Evolutionary conservation across 1,284 basidiomycete species (phyloP).

Genomic region (Apiotrichum gamsii): DNA sequence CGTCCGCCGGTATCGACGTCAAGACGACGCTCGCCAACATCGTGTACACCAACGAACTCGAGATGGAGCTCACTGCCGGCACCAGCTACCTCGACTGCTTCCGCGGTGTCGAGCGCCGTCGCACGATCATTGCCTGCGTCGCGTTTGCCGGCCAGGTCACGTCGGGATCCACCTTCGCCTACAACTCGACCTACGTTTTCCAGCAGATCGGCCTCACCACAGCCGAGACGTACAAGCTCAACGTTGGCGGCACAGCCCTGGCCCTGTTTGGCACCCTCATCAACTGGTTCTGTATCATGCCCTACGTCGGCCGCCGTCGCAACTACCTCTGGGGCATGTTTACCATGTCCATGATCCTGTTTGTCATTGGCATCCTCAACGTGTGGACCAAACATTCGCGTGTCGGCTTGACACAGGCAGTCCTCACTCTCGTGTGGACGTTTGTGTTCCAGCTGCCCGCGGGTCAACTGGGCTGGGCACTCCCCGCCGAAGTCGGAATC

Average conservation of each 20-base stretch:
- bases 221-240: neutral
- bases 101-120: constrained; percentile 17
- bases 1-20: constrained; percentile 19
- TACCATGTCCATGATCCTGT: constrained; percentile 35
- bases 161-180: constrained; percentile 21
- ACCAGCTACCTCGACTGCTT: constrained; percentile 22
- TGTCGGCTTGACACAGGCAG: constrained; percentile 5
- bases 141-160: neutral
- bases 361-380: constrained; percentile 10
- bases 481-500: constrained; percentile 19
- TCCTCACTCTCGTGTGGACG: constrained; percentile 17
- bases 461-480: constrained; percentile 17
- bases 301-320: constrained; percentile 1
- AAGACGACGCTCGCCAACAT: constrained; percentile 26
- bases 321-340: constrained; percentile 1
- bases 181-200: constrained; percentile 38
- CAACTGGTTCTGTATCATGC: constrained; percentile 1
- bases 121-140: constrained; percentile 14
- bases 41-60: constrained; percentile 27
- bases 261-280: neutral
- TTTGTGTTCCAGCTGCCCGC: constrained; percentile 13
- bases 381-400: constrained; percentile 2
- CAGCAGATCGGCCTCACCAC: constrained; percentile 10
- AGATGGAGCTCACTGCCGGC: constrained; percentile 11
- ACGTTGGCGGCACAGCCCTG: neutral